Percentiles rank a stretch among this genome's conserved stretches.
Conservation (phyloP, 768 basidiomycete genomes). For the Amanita jacksonii region DNA sequence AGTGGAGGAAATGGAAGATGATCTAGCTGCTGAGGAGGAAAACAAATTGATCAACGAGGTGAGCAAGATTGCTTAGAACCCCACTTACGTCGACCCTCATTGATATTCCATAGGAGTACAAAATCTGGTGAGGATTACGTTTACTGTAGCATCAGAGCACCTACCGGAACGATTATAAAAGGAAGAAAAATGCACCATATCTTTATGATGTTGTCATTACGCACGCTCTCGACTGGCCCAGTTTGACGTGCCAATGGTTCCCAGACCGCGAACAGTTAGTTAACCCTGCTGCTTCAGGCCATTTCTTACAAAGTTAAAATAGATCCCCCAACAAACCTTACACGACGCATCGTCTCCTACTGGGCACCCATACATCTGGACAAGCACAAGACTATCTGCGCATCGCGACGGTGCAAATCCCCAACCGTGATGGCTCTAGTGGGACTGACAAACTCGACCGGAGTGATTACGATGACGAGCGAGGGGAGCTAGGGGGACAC, state of each 20-base stretch:
- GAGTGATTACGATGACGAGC: slow-evolving; percentile 81
- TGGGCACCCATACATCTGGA: slow-evolving; percentile 96
- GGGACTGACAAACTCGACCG: slow-evolving; percentile 73
- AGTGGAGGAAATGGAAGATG: slow-evolving; percentile 68
- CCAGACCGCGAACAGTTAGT: slow-evolving; percentile 91
- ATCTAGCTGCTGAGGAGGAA: slow-evolving; percentile 76
- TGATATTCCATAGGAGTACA: slow-evolving; percentile 53
- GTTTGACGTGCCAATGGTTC: slow-evolving; percentile 97
- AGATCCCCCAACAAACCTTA: slow-evolving; percentile 92
- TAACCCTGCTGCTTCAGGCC: neutral
- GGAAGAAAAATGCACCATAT: slow-evolving; percentile 97
- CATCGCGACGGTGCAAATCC: slow-evolving; percentile 91
- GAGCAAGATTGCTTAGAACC: slow-evolving; percentile 18
- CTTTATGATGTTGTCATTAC: slow-evolving; percentile 97
- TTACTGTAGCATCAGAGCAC: neutral
- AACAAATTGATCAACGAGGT: slow-evolving; percentile 87
- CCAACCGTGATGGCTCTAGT: slow-evolving; percentile 57
- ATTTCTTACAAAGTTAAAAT: neutral
- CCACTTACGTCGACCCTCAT: neutral
- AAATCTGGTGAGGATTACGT: slow-evolving; percentile 51
- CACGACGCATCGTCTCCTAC: slow-evolving; percentile 85
- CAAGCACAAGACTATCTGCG: slow-evolving; percentile 92
- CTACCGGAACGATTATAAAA: slow-evolving; percentile 20
- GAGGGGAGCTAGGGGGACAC: slow-evolving; percentile 91
- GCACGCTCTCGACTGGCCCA: slow-evolving; percentile 97